phyloP scores from a whole-genome alignment of 2,329 filamentous ascomycete genomes.

The Calycina marina region DNA sequence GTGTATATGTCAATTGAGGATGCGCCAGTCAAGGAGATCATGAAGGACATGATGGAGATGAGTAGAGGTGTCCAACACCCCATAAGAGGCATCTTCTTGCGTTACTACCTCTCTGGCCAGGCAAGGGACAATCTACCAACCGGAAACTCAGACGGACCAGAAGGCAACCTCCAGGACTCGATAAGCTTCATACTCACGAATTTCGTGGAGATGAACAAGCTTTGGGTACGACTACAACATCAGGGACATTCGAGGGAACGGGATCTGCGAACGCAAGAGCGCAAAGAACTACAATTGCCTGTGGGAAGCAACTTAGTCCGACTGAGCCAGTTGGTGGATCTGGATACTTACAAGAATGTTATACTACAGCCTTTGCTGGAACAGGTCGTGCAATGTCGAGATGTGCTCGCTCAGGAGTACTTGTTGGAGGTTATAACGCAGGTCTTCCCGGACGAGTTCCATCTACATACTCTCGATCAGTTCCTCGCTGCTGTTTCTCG shows the following conservation, averaged over 20 bases:
- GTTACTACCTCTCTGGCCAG: constrained; percentile 93
- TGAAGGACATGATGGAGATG: constrained; percentile 99
- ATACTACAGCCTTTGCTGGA: constrained; percentile 84
- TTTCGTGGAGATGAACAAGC: constrained; percentile 99
- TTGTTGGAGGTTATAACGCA: constrained; percentile 96
- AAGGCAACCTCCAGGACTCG: constrained; percentile 91
- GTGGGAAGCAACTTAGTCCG: constrained; percentile 95
- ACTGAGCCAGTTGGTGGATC: constrained; percentile 85
- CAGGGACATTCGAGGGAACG: constrained; percentile 92
- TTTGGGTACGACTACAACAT: constrained; percentile 95
- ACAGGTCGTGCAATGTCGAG: constrained; percentile 94
- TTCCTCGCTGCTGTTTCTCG: constrained; percentile 86
- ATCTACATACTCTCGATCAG: constrained; percentile 90
- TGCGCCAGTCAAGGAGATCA: constrained; percentile 97
- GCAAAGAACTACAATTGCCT: constrained; percentile 86
- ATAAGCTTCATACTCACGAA: constrained; percentile 98
- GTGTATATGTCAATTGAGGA: constrained; percentile 98
- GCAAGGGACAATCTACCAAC: constrained; percentile 77
- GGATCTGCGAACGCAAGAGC: constrained; percentile 83
- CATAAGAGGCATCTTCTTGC: constrained; percentile 82
- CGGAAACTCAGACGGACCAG: constrained; percentile 73
- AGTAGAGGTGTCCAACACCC: constrained; percentile 95
- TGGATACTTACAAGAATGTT: constrained; percentile 83
- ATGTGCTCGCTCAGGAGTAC: constrained; percentile 95
- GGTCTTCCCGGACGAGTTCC: constrained; percentile 96